Evolutionary conservation across 2,329 filamentous ascomycete genomes (phyloP).

Genomic region (Penicillium sp.): DNA sequence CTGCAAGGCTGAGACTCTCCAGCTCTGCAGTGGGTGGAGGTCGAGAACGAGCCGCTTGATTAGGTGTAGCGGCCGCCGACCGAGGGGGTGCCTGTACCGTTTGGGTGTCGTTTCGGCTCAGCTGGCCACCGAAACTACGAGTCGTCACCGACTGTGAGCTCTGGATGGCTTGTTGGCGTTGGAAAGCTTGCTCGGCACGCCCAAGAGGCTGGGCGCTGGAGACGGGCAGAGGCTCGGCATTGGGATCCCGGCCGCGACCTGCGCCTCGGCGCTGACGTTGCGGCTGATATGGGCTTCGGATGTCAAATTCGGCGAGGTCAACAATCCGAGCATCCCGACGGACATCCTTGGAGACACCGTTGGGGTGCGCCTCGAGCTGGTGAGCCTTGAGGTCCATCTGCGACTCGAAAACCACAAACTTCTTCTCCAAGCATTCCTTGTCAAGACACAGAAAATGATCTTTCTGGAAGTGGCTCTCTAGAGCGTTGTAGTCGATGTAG

Average conservation of each 20-base stretch:
- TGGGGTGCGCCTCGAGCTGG: slow-evolving; percentile 79
- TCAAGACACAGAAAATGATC: slow-evolving; percentile 87
- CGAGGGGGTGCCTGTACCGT: slow-evolving; percentile 51
- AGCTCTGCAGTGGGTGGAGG: slow-evolving; percentile 45
- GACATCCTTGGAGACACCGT: slow-evolving; percentile 77
- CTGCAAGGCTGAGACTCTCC: slow-evolving; percentile 54
- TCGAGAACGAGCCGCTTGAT: slow-evolving; percentile 27
- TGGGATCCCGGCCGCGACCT: slow-evolving; percentile 79
- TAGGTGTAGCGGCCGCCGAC: slow-evolving; percentile 31
- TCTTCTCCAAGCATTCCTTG: slow-evolving; percentile 89
- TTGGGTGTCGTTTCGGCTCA: slow-evolving; percentile 59
- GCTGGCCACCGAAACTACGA: slow-evolving; percentile 81
- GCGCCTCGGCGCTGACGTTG: slow-evolving; percentile 61
- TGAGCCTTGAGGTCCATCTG: slow-evolving; percentile 95
- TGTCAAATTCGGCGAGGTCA: slow-evolving; percentile 84
- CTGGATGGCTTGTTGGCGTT: slow-evolving; percentile 88
- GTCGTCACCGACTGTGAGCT: slow-evolving; percentile 78
- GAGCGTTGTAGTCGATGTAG: slow-evolving; percentile 81
- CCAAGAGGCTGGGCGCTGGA: slow-evolving; percentile 79
- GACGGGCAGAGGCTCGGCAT: slow-evolving; percentile 74
- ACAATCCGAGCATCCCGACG: slow-evolving; percentile 81
- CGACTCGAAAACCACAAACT: slow-evolving; percentile 94
- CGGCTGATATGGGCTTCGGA: slow-evolving; percentile 69
- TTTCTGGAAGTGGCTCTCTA: slow-evolving; percentile 83
- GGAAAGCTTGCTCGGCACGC: slow-evolving; percentile 86